Conservation (phyloP, 495 filamentous ascomycete genomes). For the Extremus antarcticus region DNA sequence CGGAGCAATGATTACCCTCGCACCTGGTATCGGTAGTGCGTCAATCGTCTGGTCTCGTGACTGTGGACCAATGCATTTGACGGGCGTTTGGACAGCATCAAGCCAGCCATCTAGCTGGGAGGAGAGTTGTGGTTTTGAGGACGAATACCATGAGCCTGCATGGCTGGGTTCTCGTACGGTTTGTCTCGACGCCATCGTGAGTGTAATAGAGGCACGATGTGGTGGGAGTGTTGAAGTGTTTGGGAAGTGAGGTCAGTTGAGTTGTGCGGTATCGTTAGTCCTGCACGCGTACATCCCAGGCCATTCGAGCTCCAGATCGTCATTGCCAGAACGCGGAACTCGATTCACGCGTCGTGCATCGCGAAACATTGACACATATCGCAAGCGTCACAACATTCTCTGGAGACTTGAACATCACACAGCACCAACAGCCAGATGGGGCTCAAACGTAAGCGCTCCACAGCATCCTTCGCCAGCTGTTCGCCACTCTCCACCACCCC, state of each 20-base stretch:
- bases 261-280: background rate
- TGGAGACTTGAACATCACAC: background rate
- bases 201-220: background rate
- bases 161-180: constrained; percentile 53
- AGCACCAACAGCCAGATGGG: constrained; percentile 19
- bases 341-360: background rate
- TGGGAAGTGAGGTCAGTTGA: background rate
- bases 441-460: constrained; percentile 33
- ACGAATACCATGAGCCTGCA: constrained; percentile 81
- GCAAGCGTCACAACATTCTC: background rate
- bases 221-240: background rate
- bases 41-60: constrained; percentile 37
- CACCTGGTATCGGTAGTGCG: constrained; percentile 59
- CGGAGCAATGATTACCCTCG: constrained; percentile 91
- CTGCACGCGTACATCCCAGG: background rate
- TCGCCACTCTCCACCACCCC: constrained; percentile 19
- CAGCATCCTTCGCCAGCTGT: constrained; percentile 18
- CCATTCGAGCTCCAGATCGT: background rate
- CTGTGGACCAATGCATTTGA: constrained; percentile 33
- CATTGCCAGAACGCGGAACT: too few relatives aligned
- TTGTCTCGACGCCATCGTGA: constrained; percentile 34
- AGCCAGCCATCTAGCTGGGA: constrained; percentile 71
- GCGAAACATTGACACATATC: background rate
- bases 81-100: constrained; percentile 52
- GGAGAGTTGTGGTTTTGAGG: constrained; percentile 45